Evolutionary conservation across 768 basidiomycete species (phyloP), one percentile per base, ranked within the genome.

Genomic region (Xerocomellus chrysenteron): DNA sequence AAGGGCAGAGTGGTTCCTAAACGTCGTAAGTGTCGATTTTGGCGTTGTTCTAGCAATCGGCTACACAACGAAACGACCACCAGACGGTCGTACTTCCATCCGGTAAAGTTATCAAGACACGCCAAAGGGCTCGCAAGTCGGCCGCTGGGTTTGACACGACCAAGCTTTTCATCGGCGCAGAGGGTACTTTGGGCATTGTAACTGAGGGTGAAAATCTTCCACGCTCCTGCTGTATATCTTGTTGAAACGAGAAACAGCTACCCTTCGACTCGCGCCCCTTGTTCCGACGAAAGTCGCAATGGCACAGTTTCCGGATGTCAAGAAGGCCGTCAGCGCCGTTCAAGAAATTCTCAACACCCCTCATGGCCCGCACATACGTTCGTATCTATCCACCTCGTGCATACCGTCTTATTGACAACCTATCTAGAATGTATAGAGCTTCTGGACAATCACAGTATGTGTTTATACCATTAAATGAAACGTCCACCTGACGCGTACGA

Each of bases 151-250:
- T 89, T 65, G 94, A 95, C 65, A 80, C 82, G 2, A 94, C 90
- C 0, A 94, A 94, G 68, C 71, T 94, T 3, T 94, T 94, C 73
- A 88, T 94, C 47, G 93, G 93, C 5, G 90, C 91, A 3, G 93
- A 94, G 70, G 93, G 93, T 7, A 95, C 92, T 0, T 70, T 94
- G 44, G 93, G 93, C 4, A 88, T 95, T 60, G 84, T 95, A n/a
- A 93, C 90, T 0, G 92, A 94, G 76, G 87, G 88, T 81, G 30
- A 51, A 47, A 62, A 17, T 28, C 5, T 19, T 50, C 9, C 19
- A 21, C 6, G 2, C 26, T 17, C 5, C 17, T 47, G n/a, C 2
- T 16, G 21, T 10, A 19, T 43, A 2, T 17, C 37, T 55, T 39
- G 14, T 42, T 42, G 33, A 56, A 33, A 43, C 16, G 50, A 7